phyloP scores from a whole-genome alignment of 495 filamentous ascomycete genomes.

The Podospora comata region DNA sequence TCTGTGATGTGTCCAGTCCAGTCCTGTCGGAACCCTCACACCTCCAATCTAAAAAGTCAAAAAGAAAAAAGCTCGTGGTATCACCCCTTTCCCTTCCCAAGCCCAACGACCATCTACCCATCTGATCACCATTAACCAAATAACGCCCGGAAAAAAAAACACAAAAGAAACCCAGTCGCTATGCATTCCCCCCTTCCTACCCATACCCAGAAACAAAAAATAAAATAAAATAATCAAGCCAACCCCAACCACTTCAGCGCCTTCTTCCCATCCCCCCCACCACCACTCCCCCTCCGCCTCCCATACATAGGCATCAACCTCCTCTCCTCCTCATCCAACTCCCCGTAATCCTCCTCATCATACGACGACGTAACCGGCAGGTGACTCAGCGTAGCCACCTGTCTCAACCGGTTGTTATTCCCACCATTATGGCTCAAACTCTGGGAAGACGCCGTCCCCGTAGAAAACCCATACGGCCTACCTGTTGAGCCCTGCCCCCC shows the following conservation, averaged over 20 bases:
- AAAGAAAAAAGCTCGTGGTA: not conserved
- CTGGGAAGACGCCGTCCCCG: not conserved
- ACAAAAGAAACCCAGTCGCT: conserved; percentile 1
- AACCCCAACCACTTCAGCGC: conserved; percentile 28
- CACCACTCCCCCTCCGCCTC: not conserved
- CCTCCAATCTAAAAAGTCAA: not conserved
- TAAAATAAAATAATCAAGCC: not conserved
- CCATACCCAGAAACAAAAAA: not conserved
- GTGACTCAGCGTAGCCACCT: not conserved
- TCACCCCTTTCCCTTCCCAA: not conserved
- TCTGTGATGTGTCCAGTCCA: not conserved
- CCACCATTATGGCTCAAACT: not conserved
- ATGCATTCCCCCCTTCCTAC: not conserved
- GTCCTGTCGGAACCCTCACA: not conserved
- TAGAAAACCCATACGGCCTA: not conserved
- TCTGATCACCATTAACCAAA: no score
- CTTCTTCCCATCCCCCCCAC: conserved; percentile 14
- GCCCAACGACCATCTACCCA: not conserved
- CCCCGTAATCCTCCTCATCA: not conserved
- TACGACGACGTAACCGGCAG: not conserved
- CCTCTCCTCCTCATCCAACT: conserved; percentile 20
- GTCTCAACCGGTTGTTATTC: not conserved
- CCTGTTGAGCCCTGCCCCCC: not conserved
- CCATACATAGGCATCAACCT: conserved; percentile 25
- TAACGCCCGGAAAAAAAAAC: not conserved